Percentiles rank a stretch among this genome's conserved stretches.
phyloP scores from a whole-genome alignment of 2,329 filamentous ascomycete genomes.

The Trichoderma breve region DNA sequence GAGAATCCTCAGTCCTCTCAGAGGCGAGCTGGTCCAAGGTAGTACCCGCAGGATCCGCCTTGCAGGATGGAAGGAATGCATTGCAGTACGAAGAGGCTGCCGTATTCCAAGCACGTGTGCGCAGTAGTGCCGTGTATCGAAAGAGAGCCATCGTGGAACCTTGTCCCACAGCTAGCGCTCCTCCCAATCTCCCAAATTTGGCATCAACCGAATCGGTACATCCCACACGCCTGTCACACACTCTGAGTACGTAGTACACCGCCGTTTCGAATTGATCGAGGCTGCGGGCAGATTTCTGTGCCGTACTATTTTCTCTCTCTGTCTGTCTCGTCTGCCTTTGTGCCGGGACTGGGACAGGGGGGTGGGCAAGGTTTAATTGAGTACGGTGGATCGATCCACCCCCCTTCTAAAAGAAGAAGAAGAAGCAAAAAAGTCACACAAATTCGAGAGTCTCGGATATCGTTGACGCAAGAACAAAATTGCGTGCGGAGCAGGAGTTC shows the following conservation, averaged over 20 bases:
- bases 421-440: neutral
- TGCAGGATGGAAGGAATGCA: constrained; percentile 9
- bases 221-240: neutral
- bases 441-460: neutral
- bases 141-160: neutral
- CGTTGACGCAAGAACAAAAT: constrained; percentile 4
- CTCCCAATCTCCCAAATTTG: constrained; percentile 9
- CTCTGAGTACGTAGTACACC: neutral
- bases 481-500: constrained; percentile 12
- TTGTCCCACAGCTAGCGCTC: constrained; percentile 13
- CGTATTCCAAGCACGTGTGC: constrained; percentile 4
- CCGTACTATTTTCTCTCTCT: constrained; percentile 7
- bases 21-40: neutral
- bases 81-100: neutral
- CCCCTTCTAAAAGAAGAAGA: neutral
- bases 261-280: constrained; percentile 18
- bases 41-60: constrained; percentile 9
- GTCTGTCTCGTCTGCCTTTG: neutral
- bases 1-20: neutral
- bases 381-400: neutral
- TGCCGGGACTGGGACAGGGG: neutral
- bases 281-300: constrained; percentile 14
- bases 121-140: neutral
- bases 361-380: neutral
- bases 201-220: constrained; percentile 12